Percentiles rank a stretch among this genome's conserved stretches.
These are phyloP conservation scores for Tolypocladium inflatum DNA, from an alignment of 2,329 filamentous ascomycete genomes.

Conservation along the genomic window DNA sequence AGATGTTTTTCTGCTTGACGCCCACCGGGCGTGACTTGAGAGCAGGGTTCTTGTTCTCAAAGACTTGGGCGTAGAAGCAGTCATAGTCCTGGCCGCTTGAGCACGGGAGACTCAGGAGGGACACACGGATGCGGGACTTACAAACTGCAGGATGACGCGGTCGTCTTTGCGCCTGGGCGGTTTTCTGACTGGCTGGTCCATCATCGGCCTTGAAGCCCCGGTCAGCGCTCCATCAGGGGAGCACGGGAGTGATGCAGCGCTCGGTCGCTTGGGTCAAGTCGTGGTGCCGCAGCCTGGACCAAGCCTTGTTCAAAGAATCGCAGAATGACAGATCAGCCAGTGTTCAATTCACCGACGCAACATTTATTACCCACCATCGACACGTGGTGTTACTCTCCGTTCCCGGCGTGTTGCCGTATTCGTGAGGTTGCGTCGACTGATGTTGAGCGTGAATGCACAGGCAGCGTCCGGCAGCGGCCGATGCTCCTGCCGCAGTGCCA, in stretches of 20 bases:
- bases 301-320: background rate
- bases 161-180: slow-evolving; percentile 44
- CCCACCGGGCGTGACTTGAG: slow-evolving; percentile 68
- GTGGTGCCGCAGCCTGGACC: background rate
- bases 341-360: background rate
- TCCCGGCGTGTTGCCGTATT: background rate
- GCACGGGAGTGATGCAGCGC: background rate
- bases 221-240: background rate
- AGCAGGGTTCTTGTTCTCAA: slow-evolving; percentile 69
- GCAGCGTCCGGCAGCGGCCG: background rate
- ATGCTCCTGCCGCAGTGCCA: background rate
- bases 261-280: too few species aligned
- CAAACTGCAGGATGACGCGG: slow-evolving; percentile 74
- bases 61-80: slow-evolving; percentile 90
- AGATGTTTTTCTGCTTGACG: slow-evolving; percentile 86
- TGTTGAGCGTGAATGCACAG: too few species aligned
- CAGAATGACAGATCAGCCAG: background rate
- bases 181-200: slow-evolving; percentile 8
- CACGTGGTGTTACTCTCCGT: background rate
- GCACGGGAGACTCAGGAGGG: background rate
- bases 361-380: background rate
- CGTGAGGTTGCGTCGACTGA: background rate
- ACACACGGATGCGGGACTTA: slow-evolving; percentile 29
- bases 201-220: background rate
- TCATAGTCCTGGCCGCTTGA: slow-evolving; percentile 54